These are phyloP conservation scores for Pulveroboletus ravenelii DNA, from an alignment of 768 basidiomycete genomes.

Conservation along the genomic window DNA sequence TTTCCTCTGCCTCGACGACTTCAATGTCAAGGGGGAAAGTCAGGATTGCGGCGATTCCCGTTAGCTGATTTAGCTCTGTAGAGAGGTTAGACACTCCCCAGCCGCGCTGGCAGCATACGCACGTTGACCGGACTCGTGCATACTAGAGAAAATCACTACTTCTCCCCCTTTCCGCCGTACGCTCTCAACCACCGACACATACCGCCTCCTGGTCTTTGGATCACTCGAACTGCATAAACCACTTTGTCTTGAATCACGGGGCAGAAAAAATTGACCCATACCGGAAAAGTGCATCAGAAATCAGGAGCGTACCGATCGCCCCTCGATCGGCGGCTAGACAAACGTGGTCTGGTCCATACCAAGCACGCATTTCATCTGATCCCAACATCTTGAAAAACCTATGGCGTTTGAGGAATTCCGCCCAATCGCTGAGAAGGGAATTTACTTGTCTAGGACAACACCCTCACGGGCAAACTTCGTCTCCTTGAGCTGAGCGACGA, in stretches of 20 bases:
- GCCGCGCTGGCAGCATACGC: constrained; percentile 28
- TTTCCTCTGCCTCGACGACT: constrained; percentile 90
- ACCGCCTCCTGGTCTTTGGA: constrained; percentile 70
- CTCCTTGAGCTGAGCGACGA: constrained; percentile 75
- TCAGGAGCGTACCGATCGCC: constrained; percentile 89
- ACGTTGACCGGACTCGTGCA: constrained; percentile 99
- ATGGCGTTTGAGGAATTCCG: neutral
- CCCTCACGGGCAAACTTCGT: constrained; percentile 97
- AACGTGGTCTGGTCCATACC: constrained; percentile 98
- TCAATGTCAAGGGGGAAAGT: constrained; percentile 96
- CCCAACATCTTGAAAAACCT: constrained; percentile 99
- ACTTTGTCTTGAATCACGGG: neutral
- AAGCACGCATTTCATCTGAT: constrained; percentile 90
- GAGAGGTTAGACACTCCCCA: neutral
- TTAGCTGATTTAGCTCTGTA: constrained; percentile 90
- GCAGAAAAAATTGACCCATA: constrained; percentile 28
- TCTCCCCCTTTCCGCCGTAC: constrained; percentile 88
- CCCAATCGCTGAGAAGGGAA: neutral
- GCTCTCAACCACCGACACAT: constrained; percentile 82
- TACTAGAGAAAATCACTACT: constrained; percentile 95
- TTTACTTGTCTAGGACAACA: constrained; percentile 80
- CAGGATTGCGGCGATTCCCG: constrained; percentile 91
- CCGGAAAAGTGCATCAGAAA: constrained; percentile 95
- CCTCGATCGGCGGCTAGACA: constrained; percentile 86
- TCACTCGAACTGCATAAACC: constrained; percentile 63